Percentiles rank a stretch among this genome's conserved stretches.
Evolutionary conservation across 768 basidiomycete species (phyloP).

Genomic region (Tylopilus vinaceipallidus): DNA sequence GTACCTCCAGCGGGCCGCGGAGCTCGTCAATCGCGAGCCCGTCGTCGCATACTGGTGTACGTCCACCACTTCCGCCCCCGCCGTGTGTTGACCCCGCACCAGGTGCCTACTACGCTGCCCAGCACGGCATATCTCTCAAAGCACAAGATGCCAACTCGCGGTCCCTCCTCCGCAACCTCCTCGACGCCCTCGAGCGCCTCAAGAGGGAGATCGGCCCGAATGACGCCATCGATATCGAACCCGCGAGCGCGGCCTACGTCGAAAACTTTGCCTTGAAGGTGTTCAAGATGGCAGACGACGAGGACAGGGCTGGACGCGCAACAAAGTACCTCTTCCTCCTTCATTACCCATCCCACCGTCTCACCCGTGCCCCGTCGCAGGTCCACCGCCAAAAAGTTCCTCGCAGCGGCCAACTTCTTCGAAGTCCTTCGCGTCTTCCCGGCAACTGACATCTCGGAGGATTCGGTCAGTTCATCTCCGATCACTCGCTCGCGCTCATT

Average conservation of each 20-base stretch:
- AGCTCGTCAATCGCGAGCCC: constrained; percentile 79
- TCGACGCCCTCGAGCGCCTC: constrained; percentile 76
- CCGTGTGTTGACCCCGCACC: not conserved
- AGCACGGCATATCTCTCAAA: constrained; percentile 77
- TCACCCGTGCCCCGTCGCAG: constrained; percentile 38
- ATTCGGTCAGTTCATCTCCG: constrained; percentile 45
- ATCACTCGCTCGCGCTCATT: not conserved
- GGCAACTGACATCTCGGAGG: constrained; percentile 50
- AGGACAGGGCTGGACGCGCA: constrained; percentile 76
- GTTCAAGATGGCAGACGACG: constrained; percentile 87
- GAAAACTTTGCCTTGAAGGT: constrained; percentile 93
- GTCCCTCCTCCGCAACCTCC: constrained; percentile 67
- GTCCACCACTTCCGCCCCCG: constrained; percentile 28
- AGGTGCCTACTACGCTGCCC: constrained; percentile 92
- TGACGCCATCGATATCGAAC: constrained; percentile 82
- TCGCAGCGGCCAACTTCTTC: constrained; percentile 93
- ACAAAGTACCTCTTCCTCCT: constrained; percentile 54
- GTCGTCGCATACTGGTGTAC: constrained; percentile 95
- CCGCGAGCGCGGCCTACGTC: constrained; percentile 82
- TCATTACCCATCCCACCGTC: not conserved
- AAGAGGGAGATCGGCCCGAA: constrained; percentile 71
- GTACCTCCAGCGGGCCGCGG: constrained; percentile 89
- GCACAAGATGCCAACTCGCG: constrained; percentile 63
- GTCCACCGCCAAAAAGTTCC: constrained; percentile 89
- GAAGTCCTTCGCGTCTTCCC: constrained; percentile 83